These are phyloP conservation scores for Cryptococcus wingfieldii DNA, from an alignment of 1,284 basidiomycete genomes.

Conservation along the genomic window DNA sequence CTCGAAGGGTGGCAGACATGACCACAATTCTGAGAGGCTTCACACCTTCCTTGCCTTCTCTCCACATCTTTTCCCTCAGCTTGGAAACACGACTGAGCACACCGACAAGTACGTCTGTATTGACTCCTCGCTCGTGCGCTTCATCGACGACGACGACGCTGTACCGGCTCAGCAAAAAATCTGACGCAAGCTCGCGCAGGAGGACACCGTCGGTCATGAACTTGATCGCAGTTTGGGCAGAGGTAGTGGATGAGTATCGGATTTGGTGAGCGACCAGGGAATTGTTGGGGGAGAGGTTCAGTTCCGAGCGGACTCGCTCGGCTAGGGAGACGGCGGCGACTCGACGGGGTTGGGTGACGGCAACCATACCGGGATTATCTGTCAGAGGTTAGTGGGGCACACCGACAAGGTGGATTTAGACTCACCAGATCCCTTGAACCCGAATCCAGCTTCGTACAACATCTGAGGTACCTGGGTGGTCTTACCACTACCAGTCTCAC, in stretches of 20 bases:
- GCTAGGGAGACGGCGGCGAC: slow-evolving; percentile 98
- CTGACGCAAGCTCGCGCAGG: slow-evolving; percentile 82
- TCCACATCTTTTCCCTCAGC: slow-evolving; percentile 83
- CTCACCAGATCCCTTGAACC: slow-evolving; percentile 69
- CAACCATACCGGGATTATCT: slow-evolving; percentile 98
- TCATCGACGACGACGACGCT: slow-evolving; percentile 95
- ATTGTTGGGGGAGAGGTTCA: slow-evolving; percentile 63
- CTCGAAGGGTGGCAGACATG: slow-evolving; percentile 97
- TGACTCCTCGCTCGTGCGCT: slow-evolving; percentile 96
- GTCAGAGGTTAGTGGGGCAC: slow-evolving; percentile 7
- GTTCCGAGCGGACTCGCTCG: slow-evolving; percentile 80
- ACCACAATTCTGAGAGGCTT: slow-evolving; percentile 88
- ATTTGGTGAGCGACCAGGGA: slow-evolving; percentile 92
- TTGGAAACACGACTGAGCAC: slow-evolving; percentile 88
- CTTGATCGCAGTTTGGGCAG: slow-evolving; percentile 85
- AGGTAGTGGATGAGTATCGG: slow-evolving; percentile 91
- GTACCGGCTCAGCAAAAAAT: slow-evolving; percentile 86
- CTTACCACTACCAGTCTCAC: slow-evolving; percentile 94
- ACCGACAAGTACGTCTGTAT: slow-evolving; percentile 96
- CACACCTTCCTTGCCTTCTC: slow-evolving; percentile 55
- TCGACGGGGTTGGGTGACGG: slow-evolving; percentile 93
- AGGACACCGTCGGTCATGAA: slow-evolving; percentile 99
- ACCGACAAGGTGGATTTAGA: neutral
- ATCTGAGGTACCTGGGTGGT: slow-evolving; percentile 97
- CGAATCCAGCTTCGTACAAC: slow-evolving; percentile 91